Base-by-base conservation (phyloP, 2,329 filamentous ascomycete species). In the Fusarium drepaniforme region DNA sequence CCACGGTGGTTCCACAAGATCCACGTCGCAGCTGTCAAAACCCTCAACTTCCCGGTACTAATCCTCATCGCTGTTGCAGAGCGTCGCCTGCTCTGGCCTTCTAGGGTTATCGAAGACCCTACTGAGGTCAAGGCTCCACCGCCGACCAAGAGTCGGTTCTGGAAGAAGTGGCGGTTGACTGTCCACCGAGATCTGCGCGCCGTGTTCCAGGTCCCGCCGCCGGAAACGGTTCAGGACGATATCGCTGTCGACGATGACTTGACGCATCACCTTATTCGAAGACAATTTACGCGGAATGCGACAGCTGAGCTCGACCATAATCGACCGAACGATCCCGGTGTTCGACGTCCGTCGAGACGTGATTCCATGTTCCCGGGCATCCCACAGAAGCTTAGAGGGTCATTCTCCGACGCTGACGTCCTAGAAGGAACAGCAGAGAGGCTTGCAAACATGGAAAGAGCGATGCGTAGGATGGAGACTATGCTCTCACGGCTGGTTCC, bases 1-100 rank as follows among this genome's bases (percentile, higher is more conserved):
- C 91, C 93, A 0, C 91, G 94, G 53, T 96, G 94, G 94, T 97
- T 97, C 80, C 94, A 97, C 86, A 97, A 96, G 83, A 93, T 96
- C 78, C 95, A 97, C 80, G 94, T 97, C 67, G 90, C 91, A 68
- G 90, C 90, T 12, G 92, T 97, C 25, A 91, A 94, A 42, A 84
- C 91, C 11, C 88, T 96, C 78, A 97, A 97, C 81, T 87, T 93
- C 3, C 94, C 94, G 0, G 85, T 96, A 7, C 86, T 97, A 2
- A 87, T 96, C 5, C 77, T 93, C 70, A 93, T 97, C 70, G 90
- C 92, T 21, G 83, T 92, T 23, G 88, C 92, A 72, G 94, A 97
- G 82, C 90, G 94, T 61, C 88, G 89, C 8, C 85, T 90, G 12
- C 87, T 96, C 18, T 94, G 93, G 93, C 83, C 80, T 56, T 78